Conservation (phyloP, 179 eudicot species). For the Gypsophila paniculata region DNA sequence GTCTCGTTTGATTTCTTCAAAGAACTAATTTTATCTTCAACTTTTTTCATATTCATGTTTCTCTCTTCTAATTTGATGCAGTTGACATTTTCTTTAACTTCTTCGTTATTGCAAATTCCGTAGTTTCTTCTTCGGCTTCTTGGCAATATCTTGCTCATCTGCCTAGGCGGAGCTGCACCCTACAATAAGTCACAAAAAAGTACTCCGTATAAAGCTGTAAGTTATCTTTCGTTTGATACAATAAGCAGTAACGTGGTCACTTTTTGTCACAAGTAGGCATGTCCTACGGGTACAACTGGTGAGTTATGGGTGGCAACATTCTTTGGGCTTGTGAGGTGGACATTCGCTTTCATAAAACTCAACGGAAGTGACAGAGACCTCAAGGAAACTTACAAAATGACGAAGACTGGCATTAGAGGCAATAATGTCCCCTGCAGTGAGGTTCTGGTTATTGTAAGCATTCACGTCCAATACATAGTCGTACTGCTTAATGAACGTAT, state of each 20-base stretch:
- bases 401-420: conserved; percentile 1
- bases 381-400: conserved; percentile 11
- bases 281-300: no score
- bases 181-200: not conserved
- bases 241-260: no score
- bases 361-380: not conserved
- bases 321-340: no score
- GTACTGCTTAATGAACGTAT: not conserved
- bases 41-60: not conserved
- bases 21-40: not conserved
- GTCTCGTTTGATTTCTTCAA: conserved; percentile 6
- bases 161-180: conserved; percentile 5
- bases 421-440: conserved; percentile 21
- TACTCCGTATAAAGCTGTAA: no score
- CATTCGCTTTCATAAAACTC: no score
- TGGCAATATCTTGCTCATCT: conserved; percentile 8
- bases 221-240: no score
- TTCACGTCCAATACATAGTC: not conserved
- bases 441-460: conserved; percentile 22
- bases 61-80: not conserved
- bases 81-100: not conserved
- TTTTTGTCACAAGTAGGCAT: no score
- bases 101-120: not conserved
- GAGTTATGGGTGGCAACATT: no score
- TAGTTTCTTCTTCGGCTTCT: conserved; percentile 12